phyloP scores from a whole-genome alignment of 1,284 basidiomycete genomes.

The Heliocybe sulcata region DNA sequence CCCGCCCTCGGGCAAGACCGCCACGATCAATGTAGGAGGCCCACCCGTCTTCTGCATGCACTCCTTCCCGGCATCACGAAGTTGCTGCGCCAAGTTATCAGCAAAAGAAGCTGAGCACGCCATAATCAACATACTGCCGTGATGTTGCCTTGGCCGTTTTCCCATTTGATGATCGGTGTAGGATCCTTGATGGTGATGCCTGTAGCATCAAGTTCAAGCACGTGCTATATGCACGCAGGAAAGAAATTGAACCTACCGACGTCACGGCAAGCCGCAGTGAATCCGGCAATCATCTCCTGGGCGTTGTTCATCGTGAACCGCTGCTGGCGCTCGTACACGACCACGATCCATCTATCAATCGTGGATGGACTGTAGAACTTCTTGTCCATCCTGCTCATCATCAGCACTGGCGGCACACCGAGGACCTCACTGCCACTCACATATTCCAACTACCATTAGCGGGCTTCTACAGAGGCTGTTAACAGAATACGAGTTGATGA shows the following conservation, averaged over 20 bases:
- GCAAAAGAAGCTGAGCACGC: not conserved
- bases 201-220: conserved; percentile 15
- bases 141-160: conserved; percentile 47
- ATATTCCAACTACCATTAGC: conserved; percentile 69
- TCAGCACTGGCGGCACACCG: conserved; percentile 7
- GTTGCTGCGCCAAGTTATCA: conserved; percentile 27
- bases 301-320: conserved; percentile 40
- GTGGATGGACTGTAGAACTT: conserved; percentile 45
- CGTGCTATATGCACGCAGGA: not conserved
- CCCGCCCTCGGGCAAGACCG: conserved; percentile 65
- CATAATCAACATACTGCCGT: conserved; percentile 27
- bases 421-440: conserved; percentile 24
- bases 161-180: conserved; percentile 38
- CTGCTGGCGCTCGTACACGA: conserved; percentile 52
- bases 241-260: conserved; percentile 40
- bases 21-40: conserved; percentile 53
- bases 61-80: conserved; percentile 37
- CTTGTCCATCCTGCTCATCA: conserved; percentile 48
- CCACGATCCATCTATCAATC: conserved; percentile 51
- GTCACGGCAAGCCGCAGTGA: conserved; percentile 37
- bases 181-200: conserved; percentile 42
- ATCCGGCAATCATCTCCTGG: conserved; percentile 40
- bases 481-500: not conserved
- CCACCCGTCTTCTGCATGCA: conserved; percentile 29
- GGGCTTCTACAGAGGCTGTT: conserved; percentile 32